Evolutionary conservation across 2,329 filamentous ascomycete species (phyloP).

Genomic region (Alternaria rosae): DNA sequence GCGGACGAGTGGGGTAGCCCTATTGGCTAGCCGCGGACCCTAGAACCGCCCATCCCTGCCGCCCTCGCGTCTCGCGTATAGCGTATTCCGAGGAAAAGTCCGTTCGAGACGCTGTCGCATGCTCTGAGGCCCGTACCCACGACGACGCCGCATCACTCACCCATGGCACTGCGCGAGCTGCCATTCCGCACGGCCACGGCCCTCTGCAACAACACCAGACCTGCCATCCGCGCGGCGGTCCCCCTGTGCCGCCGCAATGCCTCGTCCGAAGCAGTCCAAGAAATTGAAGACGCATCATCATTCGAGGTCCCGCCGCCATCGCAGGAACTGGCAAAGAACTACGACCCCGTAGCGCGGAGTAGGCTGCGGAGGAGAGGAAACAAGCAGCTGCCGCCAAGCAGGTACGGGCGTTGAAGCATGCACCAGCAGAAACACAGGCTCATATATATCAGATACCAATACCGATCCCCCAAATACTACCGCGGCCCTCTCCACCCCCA

Average conservation of each 20-base stretch:
- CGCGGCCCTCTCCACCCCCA: slow-evolving; percentile 92
- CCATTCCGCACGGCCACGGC: slow-evolving; percentile 38
- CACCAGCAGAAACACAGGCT: neutral
- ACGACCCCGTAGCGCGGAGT: slow-evolving; percentile 58
- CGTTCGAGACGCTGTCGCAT: slow-evolving; percentile 7
- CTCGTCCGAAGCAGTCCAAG: slow-evolving; percentile 54
- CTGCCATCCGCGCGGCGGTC: slow-evolving; percentile 25
- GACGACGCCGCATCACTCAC: slow-evolving; percentile 20
- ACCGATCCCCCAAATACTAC: slow-evolving; percentile 91
- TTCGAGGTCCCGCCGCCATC: slow-evolving; percentile 50
- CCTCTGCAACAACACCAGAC: slow-evolving; percentile 35
- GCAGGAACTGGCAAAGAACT: slow-evolving; percentile 54
- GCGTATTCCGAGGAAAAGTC: slow-evolving; percentile 24
- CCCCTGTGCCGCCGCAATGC: slow-evolving; percentile 55
- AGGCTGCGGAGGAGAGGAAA: slow-evolving; percentile 53
- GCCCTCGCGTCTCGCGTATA: slow-evolving; percentile 16
- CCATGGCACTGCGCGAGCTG: slow-evolving; percentile 50
- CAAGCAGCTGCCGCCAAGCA: slow-evolving; percentile 59
- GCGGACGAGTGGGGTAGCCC: slow-evolving; percentile 16
- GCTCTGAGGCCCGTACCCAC: slow-evolving; percentile 11
- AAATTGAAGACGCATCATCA: slow-evolving; percentile 59
- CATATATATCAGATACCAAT: slow-evolving; percentile 77
- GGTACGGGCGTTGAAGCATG: slow-evolving; percentile 48
- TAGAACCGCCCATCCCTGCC: slow-evolving; percentile 21
- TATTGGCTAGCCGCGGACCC: slow-evolving; percentile 17